Percentiles rank a stretch among this genome's conserved stretches.
These are phyloP conservation scores for Vaccinium darrowii DNA, from an alignment of 148 eudicot species.

Conservation along the genomic window DNA sequence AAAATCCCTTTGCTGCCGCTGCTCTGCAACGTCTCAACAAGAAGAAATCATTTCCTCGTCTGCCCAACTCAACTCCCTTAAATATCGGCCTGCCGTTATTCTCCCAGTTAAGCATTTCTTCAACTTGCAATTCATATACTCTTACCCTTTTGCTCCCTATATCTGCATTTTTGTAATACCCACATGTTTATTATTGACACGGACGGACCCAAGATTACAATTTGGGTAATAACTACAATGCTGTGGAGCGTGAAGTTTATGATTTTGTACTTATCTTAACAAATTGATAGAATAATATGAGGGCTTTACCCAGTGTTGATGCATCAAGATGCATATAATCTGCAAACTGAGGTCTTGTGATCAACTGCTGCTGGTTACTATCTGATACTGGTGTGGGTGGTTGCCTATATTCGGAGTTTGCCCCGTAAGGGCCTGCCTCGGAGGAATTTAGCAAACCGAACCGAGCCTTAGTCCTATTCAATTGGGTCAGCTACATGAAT, in stretches of 20 bases:
- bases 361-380: neutral
- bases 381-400: neutral
- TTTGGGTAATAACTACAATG: neutral
- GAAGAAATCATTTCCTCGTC: slow-evolving; percentile 10
- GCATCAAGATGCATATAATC: neutral
- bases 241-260: neutral
- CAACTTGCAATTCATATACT: neutral
- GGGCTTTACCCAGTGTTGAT: neutral
- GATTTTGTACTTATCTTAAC: neutral
- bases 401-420: no score
- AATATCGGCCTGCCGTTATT: slow-evolving; percentile 65
- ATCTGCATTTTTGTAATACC: neutral
- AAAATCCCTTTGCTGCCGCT: slow-evolving; percentile 19
- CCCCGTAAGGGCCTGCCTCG: no score
- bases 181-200: neutral
- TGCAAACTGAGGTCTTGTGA: neutral
- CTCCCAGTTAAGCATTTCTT: slow-evolving; percentile 47
- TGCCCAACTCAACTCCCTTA: slow-evolving; percentile 18
- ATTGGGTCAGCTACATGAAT: no score
- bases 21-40: slow-evolving; percentile 23
- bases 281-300: neutral
- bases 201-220: neutral
- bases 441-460: no score
- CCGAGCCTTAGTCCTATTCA: no score
- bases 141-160: neutral